Evolutionary conservation across 1,284 basidiomycete genomes (phyloP).

Genomic region (Cryptococcus sp.): DNA sequence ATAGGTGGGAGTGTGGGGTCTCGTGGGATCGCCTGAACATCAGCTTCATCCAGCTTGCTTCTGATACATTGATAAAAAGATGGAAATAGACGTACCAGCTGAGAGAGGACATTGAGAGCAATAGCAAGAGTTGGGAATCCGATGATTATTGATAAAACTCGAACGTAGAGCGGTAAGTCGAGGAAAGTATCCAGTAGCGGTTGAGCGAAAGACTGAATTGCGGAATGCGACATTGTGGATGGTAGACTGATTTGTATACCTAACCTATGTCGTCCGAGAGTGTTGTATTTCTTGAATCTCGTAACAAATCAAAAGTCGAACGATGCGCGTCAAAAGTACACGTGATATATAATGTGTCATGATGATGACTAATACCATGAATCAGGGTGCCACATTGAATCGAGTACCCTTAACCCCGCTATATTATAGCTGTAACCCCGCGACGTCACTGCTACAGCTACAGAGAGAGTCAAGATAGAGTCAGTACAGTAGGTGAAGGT

Average conservation of each 20-base stretch:
- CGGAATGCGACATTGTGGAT: neutral
- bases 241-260: neutral
- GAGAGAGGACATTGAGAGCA: conserved; percentile 58
- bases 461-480: too few relatives aligned
- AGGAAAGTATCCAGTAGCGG: neutral
- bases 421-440: too few relatives aligned
- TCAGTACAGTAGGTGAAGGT: too few relatives aligned
- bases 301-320: too few relatives aligned
- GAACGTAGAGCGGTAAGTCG: conserved; percentile 12
- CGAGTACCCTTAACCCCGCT: too few relatives aligned
- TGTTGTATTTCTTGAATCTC: too few relatives aligned
- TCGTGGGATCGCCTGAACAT: conserved; percentile 54
- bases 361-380: too few relatives aligned
- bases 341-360: too few relatives aligned
- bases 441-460: too few relatives aligned
- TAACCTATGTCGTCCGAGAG: too few relatives aligned
- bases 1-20: conserved; percentile 63
- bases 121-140: conserved; percentile 48
- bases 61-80: neutral
- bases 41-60: neutral
- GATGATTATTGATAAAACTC: conserved; percentile 18
- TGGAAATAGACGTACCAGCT: conserved; percentile 53
- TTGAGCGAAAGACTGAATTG: neutral
- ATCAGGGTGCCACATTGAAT: too few relatives aligned
- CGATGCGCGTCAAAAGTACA: too few relatives aligned